These are phyloP conservation scores for Tillandsia fasciculata DNA, from an alignment of 176 grass and related monocot species.

Conservation along the genomic window DNA sequence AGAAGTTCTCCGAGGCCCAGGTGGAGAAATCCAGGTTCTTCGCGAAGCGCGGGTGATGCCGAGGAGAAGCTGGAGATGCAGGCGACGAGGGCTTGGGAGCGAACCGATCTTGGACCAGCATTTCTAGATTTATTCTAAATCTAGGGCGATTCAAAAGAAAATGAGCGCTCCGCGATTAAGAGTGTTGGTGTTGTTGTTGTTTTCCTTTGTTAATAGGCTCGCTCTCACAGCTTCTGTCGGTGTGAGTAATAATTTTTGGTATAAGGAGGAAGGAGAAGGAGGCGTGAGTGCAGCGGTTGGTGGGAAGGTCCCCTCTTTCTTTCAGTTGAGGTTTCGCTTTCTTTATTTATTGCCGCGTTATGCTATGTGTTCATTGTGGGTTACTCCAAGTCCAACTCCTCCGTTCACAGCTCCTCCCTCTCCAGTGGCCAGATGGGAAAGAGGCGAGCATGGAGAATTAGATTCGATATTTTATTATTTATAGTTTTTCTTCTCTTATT, in stretches of 20 bases:
- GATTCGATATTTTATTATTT: too few relatives aligned
- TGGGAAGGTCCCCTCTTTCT: slow-evolving; percentile 48
- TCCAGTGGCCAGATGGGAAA: too few relatives aligned
- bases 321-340: slow-evolving; percentile 41
- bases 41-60: slow-evolving; percentile 39
- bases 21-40: slow-evolving; percentile 86
- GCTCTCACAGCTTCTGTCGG: too few relatives aligned
- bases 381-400: background rate
- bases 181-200: background rate
- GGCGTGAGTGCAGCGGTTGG: slow-evolving; percentile 27
- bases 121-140: background rate
- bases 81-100: background rate
- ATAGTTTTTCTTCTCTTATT: too few relatives aligned
- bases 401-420: too few relatives aligned
- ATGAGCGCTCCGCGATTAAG: background rate
- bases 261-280: slow-evolving; percentile 11
- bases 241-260: background rate
- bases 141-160: background rate
- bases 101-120: slow-evolving; percentile 26
- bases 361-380: background rate
- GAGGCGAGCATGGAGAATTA: too few relatives aligned
- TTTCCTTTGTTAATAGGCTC: background rate
- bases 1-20: slow-evolving; percentile 78
- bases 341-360: background rate
- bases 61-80: slow-evolving; percentile 10